These are phyloP conservation scores for Hymenoscyphus scutula DNA, from an alignment of 2,329 filamentous ascomycete species.

Conservation along the genomic window DNA sequence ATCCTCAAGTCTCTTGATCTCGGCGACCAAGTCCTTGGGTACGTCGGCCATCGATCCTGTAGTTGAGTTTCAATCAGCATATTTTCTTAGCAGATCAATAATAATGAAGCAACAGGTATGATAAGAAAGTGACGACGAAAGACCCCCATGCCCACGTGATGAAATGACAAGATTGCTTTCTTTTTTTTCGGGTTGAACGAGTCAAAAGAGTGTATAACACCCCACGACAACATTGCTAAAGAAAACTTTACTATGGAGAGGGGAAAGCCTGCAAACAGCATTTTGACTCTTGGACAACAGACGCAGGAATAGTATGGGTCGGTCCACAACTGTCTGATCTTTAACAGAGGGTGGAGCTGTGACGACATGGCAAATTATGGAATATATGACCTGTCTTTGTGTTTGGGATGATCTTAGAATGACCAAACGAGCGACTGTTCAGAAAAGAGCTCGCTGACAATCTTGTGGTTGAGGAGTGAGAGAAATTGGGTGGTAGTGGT, in stretches of 20 bases:
- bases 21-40: conserved; percentile 75
- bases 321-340: not conserved
- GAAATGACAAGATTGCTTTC: conserved; percentile 11
- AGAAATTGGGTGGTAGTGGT: not conserved
- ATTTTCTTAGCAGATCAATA: not conserved
- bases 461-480: not conserved
- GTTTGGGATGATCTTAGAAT: not conserved
- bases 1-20: conserved; percentile 82
- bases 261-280: not conserved
- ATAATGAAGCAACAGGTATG: not conserved
- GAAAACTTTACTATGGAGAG: not conserved
- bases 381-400: not conserved
- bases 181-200: conserved; percentile 25
- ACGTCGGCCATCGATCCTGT: conserved; percentile 87
- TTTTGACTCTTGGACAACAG: not conserved
- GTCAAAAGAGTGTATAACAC: conserved; percentile 5
- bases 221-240: not conserved
- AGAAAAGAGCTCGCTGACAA: not conserved
- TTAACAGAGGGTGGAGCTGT: not conserved
- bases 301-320: not conserved
- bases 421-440: not conserved
- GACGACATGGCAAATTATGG: not conserved
- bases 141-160: conserved; percentile 5
- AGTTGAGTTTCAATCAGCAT: conserved; percentile 27
- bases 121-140: not conserved